Evolutionary conservation across 306 rosid species (phyloP), one percentile per base, ranked within the genome.

Genomic region (Boehmeria nivea): DNA sequence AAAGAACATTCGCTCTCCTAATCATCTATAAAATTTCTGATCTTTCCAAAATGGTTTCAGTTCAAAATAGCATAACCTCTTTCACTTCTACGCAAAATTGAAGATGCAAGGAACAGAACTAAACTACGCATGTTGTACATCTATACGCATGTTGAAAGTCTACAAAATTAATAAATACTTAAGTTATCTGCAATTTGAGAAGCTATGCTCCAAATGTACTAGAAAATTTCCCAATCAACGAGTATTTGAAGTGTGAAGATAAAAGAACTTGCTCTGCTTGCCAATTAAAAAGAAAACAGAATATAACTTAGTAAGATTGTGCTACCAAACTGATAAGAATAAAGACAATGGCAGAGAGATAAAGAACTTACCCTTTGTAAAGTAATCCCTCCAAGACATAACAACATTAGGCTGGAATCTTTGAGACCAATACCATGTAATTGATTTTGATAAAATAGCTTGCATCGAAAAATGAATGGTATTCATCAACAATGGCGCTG

Each of bases 351-450:
- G 21, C 16, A 54, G 23, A 8, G 66, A 61, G 52, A 45, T 33
- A 24, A 28, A 49, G 53, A 61, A n/a, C 62, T 57, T 84, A 91
- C 99, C 99, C 79, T 81, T 81, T 71, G 46, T 38, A 62, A 78
- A 78, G 82, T 91, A 91, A 79, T 91, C 99, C 76, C 69, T 80
- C 99, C 94, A 87, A 52, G 99, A 87, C 91, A 91, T 84, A 64
- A 67, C 52, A 67, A 84, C 89, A 26, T 34, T 54, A 63, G 82
- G 56, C 68, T 83, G 79, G 66, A 83, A 87, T 57, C 79, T 83
- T 56, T 74, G 38, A 71, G 99, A 72, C 99, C 99, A 87, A 72
- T 77, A 82, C 94, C 89, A 85, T 20, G 81, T 87, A 76, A 91
- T 85, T 67, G 73, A 69, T 57, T 66, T 87, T 17, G 99, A 87